These are phyloP conservation scores for Hypomontagnella submonticulosa DNA, from an alignment of 495 filamentous ascomycete species.

Conservation along the genomic window DNA sequence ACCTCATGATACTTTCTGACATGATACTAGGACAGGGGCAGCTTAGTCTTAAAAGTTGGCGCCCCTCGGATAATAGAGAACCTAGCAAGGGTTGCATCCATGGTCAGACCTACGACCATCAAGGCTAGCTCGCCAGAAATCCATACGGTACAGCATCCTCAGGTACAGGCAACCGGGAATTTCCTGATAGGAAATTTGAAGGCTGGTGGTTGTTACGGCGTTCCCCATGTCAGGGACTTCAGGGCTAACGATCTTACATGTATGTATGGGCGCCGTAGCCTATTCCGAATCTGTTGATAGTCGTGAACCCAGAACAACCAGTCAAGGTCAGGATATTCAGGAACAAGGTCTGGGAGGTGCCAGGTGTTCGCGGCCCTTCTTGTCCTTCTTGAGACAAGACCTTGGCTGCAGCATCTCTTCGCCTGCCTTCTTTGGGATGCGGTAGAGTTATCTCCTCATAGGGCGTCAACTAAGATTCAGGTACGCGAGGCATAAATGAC, in stretches of 20 bases:
- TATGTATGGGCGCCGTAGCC: not conserved
- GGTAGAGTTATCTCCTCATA: conserved; percentile 23
- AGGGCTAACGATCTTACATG: not conserved
- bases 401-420: conserved; percentile 28
- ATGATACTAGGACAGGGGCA: conserved; percentile 32
- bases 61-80: conserved; percentile 46
- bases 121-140: conserved; percentile 33
- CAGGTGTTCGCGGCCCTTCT: conserved; percentile 38
- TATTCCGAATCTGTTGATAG: conserved; percentile 12
- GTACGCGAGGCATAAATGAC: conserved; percentile 42
- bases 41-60: conserved; percentile 42
- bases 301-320: conserved; percentile 23
- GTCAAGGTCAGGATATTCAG: conserved; percentile 27
- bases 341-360: conserved; percentile 35
- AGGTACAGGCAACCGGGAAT: conserved; percentile 27
- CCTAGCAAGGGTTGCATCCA: conserved; percentile 40
- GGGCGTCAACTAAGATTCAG: conserved; percentile 40
- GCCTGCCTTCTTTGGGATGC: conserved; percentile 37
- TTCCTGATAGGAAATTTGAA: conserved; percentile 32
- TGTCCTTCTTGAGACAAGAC: conserved; percentile 31
- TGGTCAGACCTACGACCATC: conserved; percentile 38
- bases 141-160: conserved; percentile 20
- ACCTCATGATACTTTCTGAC: conserved; percentile 37
- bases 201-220: conserved; percentile 14
- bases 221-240: conserved; percentile 1